Base-by-base conservation (phyloP, 805 yeast genomes). In the Hanseniaspora thailandica region DNA sequence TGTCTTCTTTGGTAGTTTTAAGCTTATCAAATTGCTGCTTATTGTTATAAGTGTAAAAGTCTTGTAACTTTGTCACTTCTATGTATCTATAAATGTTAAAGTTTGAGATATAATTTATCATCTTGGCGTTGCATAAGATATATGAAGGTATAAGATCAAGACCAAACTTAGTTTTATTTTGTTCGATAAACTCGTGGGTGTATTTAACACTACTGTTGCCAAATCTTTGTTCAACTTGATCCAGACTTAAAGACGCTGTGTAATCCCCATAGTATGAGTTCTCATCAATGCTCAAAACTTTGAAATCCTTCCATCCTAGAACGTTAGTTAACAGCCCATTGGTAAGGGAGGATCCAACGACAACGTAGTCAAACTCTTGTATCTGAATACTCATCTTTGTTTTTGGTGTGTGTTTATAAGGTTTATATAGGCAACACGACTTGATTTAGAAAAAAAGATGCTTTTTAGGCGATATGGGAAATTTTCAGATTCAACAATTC, bases 261-360 rank as follows among this genome's bases (percentile, higher is more conserved):
- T 83, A 76, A 65, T 89, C 97, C 20, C 98, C 98, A 62, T 93
- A 93, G 64, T 86, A 82, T 28, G 79, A 75, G 63, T 88, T 84
- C 41, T 80, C 72, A 66, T 93, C 98, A 30, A 93, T 79, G 63
- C 93, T 98, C 43, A 93, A 71, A 8, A 93, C 97, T 58, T 76
- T 80, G n/a, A 93, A 80, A n/a, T 98, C 98, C 61, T 87, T 96
- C 97, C 98, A 93, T 12, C 97, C 84, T 45, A 93, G 73, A 0
- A 97, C 90, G 12, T 97, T 95, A 0, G 97, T 96, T 47, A 88
- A 68, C 12, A 93, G 81, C 59, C 87, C 79, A 66, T 93, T 96
- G 2, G 81, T 82, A 40, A 93, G 72, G 3, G 97, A 97, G 0
- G 98, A 90, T 35, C 98, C 98, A 58, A 84, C 79, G 54, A 93